Conservation (phyloP, 2,329 filamentous ascomycete genomes). For the Pseudogymnoascus sp. region DNA sequence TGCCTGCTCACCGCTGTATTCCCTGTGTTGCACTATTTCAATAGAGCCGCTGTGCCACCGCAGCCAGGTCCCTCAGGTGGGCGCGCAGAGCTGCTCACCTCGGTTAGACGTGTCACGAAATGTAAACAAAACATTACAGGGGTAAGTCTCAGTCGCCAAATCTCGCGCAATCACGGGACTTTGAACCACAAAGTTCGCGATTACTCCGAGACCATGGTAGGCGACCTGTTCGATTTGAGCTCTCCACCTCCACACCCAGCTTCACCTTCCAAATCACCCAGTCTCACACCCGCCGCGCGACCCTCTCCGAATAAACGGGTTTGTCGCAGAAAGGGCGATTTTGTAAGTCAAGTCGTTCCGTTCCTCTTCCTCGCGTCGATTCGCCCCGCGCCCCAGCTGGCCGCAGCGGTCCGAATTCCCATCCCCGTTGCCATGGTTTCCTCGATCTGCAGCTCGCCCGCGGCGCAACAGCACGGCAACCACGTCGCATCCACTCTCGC, state of each 20-base stretch:
- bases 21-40: constrained; percentile 1
- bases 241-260: not conserved
- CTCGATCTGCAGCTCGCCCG: not conserved
- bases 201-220: not conserved
- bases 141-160: constrained; percentile 3
- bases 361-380: not conserved
- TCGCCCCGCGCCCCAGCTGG: not conserved
- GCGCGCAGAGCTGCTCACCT: not conserved
- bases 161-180: constrained; percentile 8
- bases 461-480: constrained; percentile 3
- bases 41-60: not conserved
- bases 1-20: constrained; percentile 5
- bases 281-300: not conserved
- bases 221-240: constrained; percentile 1
- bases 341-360: not conserved
- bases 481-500: constrained; percentile 3
- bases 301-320: constrained; percentile 4
- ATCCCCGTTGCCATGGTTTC: not conserved
- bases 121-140: constrained; percentile 8
- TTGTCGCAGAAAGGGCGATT: not conserved
- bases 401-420: not conserved
- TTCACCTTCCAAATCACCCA: not conserved
- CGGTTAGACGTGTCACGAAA: constrained; percentile 8
- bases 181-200: not conserved
- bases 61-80: not conserved